Conservation (phyloP, 208 protist genomes). For the Porcisia deanei region DNA sequence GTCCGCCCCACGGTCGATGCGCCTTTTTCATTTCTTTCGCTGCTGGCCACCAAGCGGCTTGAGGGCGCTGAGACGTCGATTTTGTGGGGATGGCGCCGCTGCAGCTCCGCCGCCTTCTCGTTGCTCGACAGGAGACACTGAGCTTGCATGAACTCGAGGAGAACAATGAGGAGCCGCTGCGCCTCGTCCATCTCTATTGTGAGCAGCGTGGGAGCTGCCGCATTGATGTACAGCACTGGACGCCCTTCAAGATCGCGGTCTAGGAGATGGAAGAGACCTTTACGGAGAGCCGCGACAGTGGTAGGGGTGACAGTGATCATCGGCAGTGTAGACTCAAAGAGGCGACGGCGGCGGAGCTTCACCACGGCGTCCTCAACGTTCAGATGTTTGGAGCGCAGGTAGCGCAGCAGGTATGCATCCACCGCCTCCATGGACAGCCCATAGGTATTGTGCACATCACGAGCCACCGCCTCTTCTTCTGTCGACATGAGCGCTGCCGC, state of each 20-base stretch:
- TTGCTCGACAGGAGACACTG: slow-evolving; percentile 40
- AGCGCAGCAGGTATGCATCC: slow-evolving; percentile 69
- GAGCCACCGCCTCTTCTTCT: slow-evolving; percentile 5
- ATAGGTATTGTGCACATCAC: slow-evolving; percentile 18
- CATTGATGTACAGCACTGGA: slow-evolving; percentile 59
- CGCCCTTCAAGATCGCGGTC: slow-evolving; percentile 42
- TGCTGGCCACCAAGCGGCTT: background rate
- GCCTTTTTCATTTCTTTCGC: background rate
- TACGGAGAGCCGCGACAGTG: slow-evolving; percentile 49
- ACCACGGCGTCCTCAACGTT: slow-evolving; percentile 48
- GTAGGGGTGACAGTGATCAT: slow-evolving; percentile 57
- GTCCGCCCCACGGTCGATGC: background rate
- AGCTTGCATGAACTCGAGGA: slow-evolving; percentile 80
- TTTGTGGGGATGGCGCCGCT: slow-evolving; percentile 5
- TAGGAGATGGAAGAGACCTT: slow-evolving; percentile 52
- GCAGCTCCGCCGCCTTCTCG: slow-evolving; percentile 23
- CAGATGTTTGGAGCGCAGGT: slow-evolving; percentile 48
- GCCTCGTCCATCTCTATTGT: slow-evolving; percentile 50
- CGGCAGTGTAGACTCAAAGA: slow-evolving; percentile 57
- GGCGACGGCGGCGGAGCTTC: slow-evolving; percentile 58
- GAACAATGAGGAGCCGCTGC: slow-evolving; percentile 54
- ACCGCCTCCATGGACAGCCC: slow-evolving; percentile 29
- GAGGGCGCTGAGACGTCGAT: background rate
- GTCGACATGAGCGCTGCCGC: slow-evolving; percentile 16
- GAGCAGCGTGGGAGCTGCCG: slow-evolving; percentile 34